Evolutionary conservation across 2,329 filamentous ascomycete genomes (phyloP), one percentile per base, ranked within the genome.

Genomic region (Monilinia aucupariae): DNA sequence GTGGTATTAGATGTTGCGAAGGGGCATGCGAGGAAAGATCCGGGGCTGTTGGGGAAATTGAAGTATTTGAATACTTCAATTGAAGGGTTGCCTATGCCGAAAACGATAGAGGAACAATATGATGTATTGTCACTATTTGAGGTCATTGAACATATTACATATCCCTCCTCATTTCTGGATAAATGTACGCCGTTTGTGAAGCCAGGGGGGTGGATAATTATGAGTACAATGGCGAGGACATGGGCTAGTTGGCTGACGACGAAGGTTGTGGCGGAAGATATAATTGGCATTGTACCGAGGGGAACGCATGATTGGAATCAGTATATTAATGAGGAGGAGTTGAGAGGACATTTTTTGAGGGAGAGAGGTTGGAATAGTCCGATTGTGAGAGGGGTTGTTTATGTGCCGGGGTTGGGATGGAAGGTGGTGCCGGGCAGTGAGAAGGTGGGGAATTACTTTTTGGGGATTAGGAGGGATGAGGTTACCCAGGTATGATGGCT

Each of bases 281-380:
- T 97, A 64, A 71, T 96, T 74, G 81, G 90, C 6, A 91, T 97
- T 65, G 94, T 99, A 63, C 94, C 94, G 12, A 85, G 84, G 67
- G 94, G 94, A 1, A 99, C 94, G 53, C 94, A 99, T 77, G 92
- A 97, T 75, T 99, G 94, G 94, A 81, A 82, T 66, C 96, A 97
- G 78, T 99, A 97, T 77, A 87, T 99, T 68, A 94, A 97, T 73
- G 89, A 90, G 67, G 80, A 84, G 17, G 93, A 97, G 80, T 75
- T 96, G 72, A 78, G 82, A 69, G 77, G 74, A 1, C 80, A 82
- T 74, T 83, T 87, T 68, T 74, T 78, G 61, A 76, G 74, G 62
- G 78, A 78, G 68, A 75, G 78, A 65, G 80, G 77, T 1, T 93
- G 88, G 87, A 81, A 79, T 74, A 80, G 72, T 69, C 81, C 81